Conservation (phyloP, 148 eudicot genomes). For the Rhododendron henanense region DNA sequence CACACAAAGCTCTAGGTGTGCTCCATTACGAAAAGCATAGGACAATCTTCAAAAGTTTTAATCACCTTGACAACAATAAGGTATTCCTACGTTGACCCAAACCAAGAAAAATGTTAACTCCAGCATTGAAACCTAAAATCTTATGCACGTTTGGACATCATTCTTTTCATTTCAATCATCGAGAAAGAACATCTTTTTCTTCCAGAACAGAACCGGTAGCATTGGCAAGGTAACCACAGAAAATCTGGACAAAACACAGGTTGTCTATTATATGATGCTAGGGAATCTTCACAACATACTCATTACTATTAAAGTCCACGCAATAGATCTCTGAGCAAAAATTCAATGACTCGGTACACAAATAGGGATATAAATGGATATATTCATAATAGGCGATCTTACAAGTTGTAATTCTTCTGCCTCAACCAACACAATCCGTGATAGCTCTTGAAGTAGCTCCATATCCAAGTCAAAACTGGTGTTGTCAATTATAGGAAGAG, state of each 20-base stretch:
- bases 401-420: conserved; percentile 43
- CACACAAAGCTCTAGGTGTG: background rate
- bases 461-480: conserved; percentile 67
- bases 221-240: background rate
- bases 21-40: background rate
- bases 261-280: background rate
- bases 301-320: background rate
- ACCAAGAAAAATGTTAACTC: background rate
- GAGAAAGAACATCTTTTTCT: background rate
- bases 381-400: conserved; percentile 18
- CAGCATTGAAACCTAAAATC: background rate
- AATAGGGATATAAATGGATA: background rate
- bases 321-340: conserved; percentile 2
- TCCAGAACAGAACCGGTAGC: background rate
- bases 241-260: background rate
- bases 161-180: background rate
- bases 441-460: conserved; percentile 61
- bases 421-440: conserved; percentile 43
- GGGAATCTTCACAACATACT: background rate
- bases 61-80: background rate
- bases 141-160: background rate
- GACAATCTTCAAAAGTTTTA: background rate
- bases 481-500: conserved; percentile 58
- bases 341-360: background rate
- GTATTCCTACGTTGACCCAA: background rate